Percentiles rank a stretch among this genome's conserved stretches.
Conservation (phyloP, 768 basidiomycete genomes). For the Pleurotus giganteus region DNA sequence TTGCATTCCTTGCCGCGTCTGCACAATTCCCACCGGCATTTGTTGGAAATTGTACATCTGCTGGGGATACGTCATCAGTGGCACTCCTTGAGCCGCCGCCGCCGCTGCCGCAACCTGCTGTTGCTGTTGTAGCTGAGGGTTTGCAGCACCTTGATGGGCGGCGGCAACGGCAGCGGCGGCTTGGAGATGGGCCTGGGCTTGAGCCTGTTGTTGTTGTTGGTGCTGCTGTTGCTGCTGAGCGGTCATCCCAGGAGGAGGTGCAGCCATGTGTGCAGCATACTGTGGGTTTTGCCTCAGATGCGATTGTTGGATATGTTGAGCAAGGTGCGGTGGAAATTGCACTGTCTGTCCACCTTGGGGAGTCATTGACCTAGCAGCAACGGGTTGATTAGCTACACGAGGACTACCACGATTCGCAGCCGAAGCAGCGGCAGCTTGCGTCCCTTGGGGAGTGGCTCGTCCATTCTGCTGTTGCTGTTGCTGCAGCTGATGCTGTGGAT, state of each 20-base stretch:
- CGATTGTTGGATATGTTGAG: constrained; percentile 17
- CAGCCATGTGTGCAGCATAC: constrained; percentile 21
- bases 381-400: constrained; percentile 28
- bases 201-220: constrained; percentile 15
- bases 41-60: constrained; percentile 9
- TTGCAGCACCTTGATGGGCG: constrained; percentile 8
- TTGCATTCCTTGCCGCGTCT: constrained; percentile 10
- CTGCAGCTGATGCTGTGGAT: constrained; percentile 14
- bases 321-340: constrained; percentile 19
- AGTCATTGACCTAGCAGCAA: constrained; percentile 29
- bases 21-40: constrained; percentile 9
- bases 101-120: constrained; percentile 10
- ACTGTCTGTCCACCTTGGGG: constrained; percentile 25
- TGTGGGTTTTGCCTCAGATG: constrained; percentile 16
- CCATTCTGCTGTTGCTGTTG: constrained; percentile 20
- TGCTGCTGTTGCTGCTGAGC: constrained; percentile 15
- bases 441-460: constrained; percentile 27
- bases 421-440: constrained; percentile 16
- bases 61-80: constrained; percentile 4
- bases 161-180: constrained; percentile 12
- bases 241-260: background rate
- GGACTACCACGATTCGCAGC: constrained; percentile 34
- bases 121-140: constrained; percentile 13
- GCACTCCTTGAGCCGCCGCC: background rate
- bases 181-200: constrained; percentile 18